These are phyloP conservation scores for Chlamydomonas asymmetrica DNA, from an alignment of 139 green algal genomes.

Conservation along the genomic window DNA sequence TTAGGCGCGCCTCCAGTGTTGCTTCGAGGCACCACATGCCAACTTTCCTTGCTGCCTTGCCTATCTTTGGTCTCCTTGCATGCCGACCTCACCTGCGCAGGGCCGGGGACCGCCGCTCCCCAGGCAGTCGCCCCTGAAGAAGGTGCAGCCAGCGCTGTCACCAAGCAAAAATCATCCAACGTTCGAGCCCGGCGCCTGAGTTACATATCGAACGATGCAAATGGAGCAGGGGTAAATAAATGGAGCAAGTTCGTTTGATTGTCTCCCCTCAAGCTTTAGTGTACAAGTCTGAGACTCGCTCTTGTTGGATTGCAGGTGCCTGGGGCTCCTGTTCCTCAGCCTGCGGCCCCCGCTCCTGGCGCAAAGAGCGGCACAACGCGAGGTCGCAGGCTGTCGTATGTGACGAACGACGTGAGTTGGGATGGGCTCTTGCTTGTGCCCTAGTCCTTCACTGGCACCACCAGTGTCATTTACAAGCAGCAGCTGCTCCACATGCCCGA, in stretches of 20 bases:
- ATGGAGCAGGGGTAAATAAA: constrained; percentile 21
- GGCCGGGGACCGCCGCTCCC: not conserved
- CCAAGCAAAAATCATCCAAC: constrained; percentile 23
- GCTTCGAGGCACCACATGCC: not conserved
- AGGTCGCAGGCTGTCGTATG: constrained; percentile 46
- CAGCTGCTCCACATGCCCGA: no score
- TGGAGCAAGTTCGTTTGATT: no score
- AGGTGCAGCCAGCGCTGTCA: no score
- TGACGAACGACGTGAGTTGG: constrained; percentile 58
- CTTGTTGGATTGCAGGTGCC: no score
- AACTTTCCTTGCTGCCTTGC: not conserved
- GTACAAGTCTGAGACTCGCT: no score
- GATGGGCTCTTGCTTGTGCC: no score
- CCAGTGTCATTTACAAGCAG: no score
- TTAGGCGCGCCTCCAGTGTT: not conserved
- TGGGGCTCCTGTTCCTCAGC: not conserved
- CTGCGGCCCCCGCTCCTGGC: constrained; percentile 3
- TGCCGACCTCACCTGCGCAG: constrained; percentile 2
- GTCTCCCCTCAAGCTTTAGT: no score
- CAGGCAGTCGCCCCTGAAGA: no score
- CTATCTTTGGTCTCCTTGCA: not conserved
- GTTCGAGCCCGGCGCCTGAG: constrained; percentile 21
- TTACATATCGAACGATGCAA: constrained; percentile 32
- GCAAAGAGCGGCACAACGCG: constrained; percentile 24
- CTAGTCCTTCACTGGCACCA: no score